Percentiles rank a stretch among this genome's conserved stretches.
These are phyloP conservation scores for Fistulifera pelliculosa DNA, from an alignment of 108 stramenopile genomes.

Conservation along the genomic window DNA sequence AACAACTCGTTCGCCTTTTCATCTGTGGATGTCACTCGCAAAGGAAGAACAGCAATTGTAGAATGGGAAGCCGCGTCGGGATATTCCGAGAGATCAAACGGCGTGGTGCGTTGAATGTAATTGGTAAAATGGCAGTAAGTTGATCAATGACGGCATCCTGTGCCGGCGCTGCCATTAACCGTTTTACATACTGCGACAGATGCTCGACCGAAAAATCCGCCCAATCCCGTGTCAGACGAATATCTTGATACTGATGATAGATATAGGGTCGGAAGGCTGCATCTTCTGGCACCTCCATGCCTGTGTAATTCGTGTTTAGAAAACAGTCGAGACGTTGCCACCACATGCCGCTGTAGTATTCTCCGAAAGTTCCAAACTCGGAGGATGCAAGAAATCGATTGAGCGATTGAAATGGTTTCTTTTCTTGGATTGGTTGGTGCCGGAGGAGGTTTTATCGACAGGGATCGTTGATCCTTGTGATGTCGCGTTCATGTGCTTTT, in stretches of 20 bases:
- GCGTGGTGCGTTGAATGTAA: too few species aligned
- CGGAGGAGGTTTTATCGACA: background rate
- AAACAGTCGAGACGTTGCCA: background rate
- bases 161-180: background rate
- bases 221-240: conserved; percentile 40
- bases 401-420: too few species aligned
- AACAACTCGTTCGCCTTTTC: too few species aligned
- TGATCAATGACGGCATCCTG: conserved; percentile 7
- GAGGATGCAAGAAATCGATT: too few species aligned
- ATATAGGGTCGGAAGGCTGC: background rate
- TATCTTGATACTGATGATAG: conserved; percentile 1
- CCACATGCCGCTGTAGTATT: too few species aligned
- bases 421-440: background rate
- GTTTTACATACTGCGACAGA: conserved; percentile 37
- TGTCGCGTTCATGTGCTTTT: too few species aligned
- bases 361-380: too few species aligned
- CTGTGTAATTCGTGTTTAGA: background rate
- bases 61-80: too few species aligned
- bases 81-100: too few species aligned
- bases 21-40: too few species aligned
- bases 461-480: too few species aligned
- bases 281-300: background rate
- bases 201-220: conserved; percentile 48
- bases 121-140: background rate
- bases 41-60: too few species aligned